Conservation (phyloP, 202 grass and related monocot genomes). For the Zizania palustris region DNA sequence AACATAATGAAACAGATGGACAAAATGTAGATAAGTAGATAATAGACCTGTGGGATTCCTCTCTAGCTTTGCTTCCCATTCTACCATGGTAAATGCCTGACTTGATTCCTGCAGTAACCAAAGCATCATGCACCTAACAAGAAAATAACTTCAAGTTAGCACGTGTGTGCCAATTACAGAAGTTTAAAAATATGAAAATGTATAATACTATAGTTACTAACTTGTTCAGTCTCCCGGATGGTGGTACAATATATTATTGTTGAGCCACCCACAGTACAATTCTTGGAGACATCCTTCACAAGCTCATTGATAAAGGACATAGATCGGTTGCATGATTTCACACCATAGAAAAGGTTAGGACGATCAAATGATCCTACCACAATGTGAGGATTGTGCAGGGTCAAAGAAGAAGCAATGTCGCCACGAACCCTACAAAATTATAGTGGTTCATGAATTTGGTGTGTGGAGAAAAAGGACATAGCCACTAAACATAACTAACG, state of each 20-base stretch:
- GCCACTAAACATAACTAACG: conserved; percentile 3
- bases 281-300: conserved; percentile 73
- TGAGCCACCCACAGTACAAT: conserved; percentile 59
- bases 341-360: conserved; percentile 90
- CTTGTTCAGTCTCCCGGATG: conserved; percentile 84
- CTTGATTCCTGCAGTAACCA: conserved; percentile 74
- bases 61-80: conserved; percentile 78
- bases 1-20: conserved; percentile 16
- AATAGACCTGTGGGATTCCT: conserved; percentile 78
- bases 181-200: conserved; percentile 26
- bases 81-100: conserved; percentile 84
- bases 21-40: conserved; percentile 26
- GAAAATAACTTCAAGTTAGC: not conserved
- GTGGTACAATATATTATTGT: conserved; percentile 94
- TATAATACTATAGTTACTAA: conserved; percentile 32
- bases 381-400: conserved; percentile 59
- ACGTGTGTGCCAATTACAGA: not conserved
- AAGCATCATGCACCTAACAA: conserved; percentile 67
- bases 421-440: conserved; percentile 64
- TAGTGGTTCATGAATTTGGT: conserved; percentile 13
- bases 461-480: conserved; percentile 20
- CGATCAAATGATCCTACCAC: conserved; percentile 85
- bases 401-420: conserved; percentile 85
- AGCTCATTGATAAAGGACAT: conserved; percentile 69
- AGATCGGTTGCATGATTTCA: conserved; percentile 71